Evolutionary conservation across 495 filamentous ascomycete genomes (phyloP).

Genomic region (Trichocladium antarcticum): DNA sequence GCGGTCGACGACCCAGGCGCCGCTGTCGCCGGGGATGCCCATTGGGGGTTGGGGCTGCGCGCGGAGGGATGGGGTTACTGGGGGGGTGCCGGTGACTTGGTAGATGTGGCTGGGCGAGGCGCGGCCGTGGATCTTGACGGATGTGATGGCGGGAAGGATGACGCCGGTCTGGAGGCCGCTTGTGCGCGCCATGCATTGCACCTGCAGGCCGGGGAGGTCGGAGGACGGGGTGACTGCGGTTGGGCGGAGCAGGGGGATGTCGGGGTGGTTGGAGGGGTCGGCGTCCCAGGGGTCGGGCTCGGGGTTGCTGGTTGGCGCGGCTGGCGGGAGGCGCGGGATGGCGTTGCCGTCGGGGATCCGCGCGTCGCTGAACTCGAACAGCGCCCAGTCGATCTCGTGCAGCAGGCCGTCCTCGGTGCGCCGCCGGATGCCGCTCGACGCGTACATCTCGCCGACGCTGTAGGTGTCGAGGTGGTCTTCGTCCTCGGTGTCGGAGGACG

Average conservation of each 20-base stretch:
- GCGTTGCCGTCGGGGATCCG: constrained; percentile 62
- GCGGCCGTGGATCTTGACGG: constrained; percentile 73
- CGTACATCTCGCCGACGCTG: constrained; percentile 70
- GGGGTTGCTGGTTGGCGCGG: too few species aligned
- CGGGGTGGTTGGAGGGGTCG: too few species aligned
- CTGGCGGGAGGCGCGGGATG: constrained; percentile 26
- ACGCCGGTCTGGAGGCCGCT: constrained; percentile 69
- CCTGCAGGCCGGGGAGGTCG: constrained; percentile 55
- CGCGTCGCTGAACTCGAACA: constrained; percentile 67
- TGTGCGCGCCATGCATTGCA: constrained; percentile 88
- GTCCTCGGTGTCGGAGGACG: constrained; percentile 37
- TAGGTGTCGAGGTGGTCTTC: constrained; percentile 63
- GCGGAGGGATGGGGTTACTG: not conserved
- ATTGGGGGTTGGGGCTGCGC: constrained; percentile 21
- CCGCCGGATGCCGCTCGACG: constrained; percentile 76
- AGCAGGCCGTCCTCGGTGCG: constrained; percentile 49
- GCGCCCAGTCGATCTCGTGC: constrained; percentile 93
- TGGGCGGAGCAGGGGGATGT: constrained; percentile 22
- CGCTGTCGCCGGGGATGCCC: constrained; percentile 78
- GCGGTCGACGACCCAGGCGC: constrained; percentile 86
- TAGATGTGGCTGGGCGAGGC: constrained; percentile 71
- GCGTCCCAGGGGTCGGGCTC: not conserved
- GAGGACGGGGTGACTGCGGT: constrained; percentile 34
- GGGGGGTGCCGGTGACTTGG: constrained; percentile 49
- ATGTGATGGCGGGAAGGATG: constrained; percentile 62